Evolutionary conservation across 306 rosid genomes (phyloP), one percentile per base, ranked within the genome.

Genomic region (Cicer bijugum): DNA sequence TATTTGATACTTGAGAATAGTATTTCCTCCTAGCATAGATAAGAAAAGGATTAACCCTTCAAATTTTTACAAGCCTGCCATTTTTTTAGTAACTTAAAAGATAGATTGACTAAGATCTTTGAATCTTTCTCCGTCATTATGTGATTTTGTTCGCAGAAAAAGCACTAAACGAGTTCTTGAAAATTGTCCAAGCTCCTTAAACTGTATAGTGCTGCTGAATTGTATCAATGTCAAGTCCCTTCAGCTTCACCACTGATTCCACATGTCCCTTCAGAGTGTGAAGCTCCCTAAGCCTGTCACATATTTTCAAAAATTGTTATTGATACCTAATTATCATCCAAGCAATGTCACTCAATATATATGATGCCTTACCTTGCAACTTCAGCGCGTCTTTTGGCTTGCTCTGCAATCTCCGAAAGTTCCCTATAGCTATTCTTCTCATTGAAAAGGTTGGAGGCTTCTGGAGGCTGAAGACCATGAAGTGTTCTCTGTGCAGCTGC

Each of bases 381-480:
- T 84, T 92, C 98, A 46, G 98, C 98, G 2, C 98, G 92, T 46
- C 92, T 75, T 83, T 88, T 87, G 71, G 98, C 98, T 86, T 90
- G 98, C 82, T 92, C 97, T 5, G 98, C 98, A 19, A 92, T 92
- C 86, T 92, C 98, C 10, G 98, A 92, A 69, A 92, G 93, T 74
- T 92, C 98, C 83, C 98, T 77, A 76, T 84, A 89, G 74, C 86
- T 79, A 61, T 8, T 86, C 78, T 76, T 90, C 16, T 92, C 98
- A 14, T 76, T 76, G 89, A 87, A 82, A 72, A 85, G 53, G 81
- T 76, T 87, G 62, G 48, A 69, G 35, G 84, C 17, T 85, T 92
- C 97, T 0, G 98, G 95, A 74, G 95, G 95, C 76, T 90, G 98
- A 81, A 92, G 98, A 79, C 98, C 98, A 8, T 92, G 98, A 19